These are phyloP conservation scores for Ophiosphaerella korrae DNA, from an alignment of 2,329 filamentous ascomycete genomes.

Conservation along the genomic window DNA sequence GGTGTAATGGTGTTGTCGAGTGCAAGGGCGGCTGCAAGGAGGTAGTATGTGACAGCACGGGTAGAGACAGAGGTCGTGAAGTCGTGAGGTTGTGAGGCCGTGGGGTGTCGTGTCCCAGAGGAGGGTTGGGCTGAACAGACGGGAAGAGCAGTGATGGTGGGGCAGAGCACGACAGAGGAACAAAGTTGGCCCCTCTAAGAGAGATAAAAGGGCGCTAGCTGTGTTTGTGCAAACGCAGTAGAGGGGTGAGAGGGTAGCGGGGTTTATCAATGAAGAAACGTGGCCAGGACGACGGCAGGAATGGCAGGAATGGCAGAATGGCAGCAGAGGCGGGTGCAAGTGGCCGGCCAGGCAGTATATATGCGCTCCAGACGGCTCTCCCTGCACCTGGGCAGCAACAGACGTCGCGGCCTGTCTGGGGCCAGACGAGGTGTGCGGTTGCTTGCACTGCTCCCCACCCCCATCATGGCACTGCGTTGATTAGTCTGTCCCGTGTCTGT, in stretches of 20 bases:
- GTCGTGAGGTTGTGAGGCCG: slow-evolving; percentile 14
- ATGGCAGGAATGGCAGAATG: too few species aligned
- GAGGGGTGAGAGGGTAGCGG: neutral
- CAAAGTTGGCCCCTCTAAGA: slow-evolving; percentile 35
- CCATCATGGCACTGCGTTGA: slow-evolving; percentile 16
- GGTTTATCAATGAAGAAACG: slow-evolving; percentile 11
- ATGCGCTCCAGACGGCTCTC: slow-evolving; percentile 12
- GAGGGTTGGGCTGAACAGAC: too few species aligned
- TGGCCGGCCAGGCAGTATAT: slow-evolving; percentile 18
- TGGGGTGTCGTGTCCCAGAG: slow-evolving; percentile 15
- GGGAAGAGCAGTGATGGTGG: slow-evolving; percentile 25
- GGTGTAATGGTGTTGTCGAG: slow-evolving; percentile 27
- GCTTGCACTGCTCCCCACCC: slow-evolving; percentile 14
- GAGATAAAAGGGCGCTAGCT: slow-evolving; percentile 39
- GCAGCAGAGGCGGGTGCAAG: slow-evolving; percentile 1
- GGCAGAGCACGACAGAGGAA: slow-evolving; percentile 22
- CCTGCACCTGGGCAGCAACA: slow-evolving; percentile 12
- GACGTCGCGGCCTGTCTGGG: slow-evolving; percentile 7
- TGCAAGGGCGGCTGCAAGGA: slow-evolving; percentile 20
- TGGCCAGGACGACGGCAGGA: slow-evolving; percentile 11
- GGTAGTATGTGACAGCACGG: slow-evolving; percentile 18
- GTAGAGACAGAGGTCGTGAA: slow-evolving; percentile 29
- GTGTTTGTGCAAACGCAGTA: slow-evolving; percentile 22
- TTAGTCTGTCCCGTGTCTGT: slow-evolving; percentile 47
- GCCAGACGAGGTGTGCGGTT: slow-evolving; percentile 1